Evolutionary conservation across 1,139 yeast species (phyloP), one percentile per base, ranked within the genome.

Genomic region (Sugiyamaella neomexicana): DNA sequence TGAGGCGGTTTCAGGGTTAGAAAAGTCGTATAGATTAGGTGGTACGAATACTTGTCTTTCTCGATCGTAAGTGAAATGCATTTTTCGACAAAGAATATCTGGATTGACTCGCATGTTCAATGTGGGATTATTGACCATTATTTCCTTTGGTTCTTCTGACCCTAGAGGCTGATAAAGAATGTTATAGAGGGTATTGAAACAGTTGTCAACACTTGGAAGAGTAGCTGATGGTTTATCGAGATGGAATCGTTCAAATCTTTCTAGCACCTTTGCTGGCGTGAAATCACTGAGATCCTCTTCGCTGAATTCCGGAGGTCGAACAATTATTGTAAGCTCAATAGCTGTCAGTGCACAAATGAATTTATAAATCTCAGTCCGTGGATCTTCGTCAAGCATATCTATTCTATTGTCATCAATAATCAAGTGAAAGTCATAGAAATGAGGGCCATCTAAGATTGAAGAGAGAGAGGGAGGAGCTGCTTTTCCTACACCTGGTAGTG

Each of bases 1-100:
- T 7, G 47, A 51, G 5, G 57, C 58, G 5, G 64, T 56, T 32
- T 55, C 56, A 7, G 57, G 56, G 34, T 58, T 53, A 15, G 56
- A 56, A 40, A 60, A 65, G 60, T 81, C 81, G 20, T 73, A 74
- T 58, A 66, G 68, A 52, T 79, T 72, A 3, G 90, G 89, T 0
- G 96, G 95, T 1, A 80, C 77, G 57, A 78, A 76, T 37, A 77
- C 79, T 32, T 73, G 71, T 5, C 73, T 71, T 12, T 74, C 76
- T 2, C 71, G 71, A 45, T 74, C 71, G 12, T 72, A 59, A 0
- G 72, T 66, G 60, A 83, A 80, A 27, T 78, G 73, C 6, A 71
- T 71, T 0, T 75, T 63, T 3, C 46, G 17, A 25, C 76, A 66
- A 29, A 89, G 70, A 48, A 87, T 70, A 1, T 71, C 67, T 1